These are phyloP conservation scores for Russula abietina DNA, from an alignment of 768 basidiomycete genomes.

Conservation along the genomic window DNA sequence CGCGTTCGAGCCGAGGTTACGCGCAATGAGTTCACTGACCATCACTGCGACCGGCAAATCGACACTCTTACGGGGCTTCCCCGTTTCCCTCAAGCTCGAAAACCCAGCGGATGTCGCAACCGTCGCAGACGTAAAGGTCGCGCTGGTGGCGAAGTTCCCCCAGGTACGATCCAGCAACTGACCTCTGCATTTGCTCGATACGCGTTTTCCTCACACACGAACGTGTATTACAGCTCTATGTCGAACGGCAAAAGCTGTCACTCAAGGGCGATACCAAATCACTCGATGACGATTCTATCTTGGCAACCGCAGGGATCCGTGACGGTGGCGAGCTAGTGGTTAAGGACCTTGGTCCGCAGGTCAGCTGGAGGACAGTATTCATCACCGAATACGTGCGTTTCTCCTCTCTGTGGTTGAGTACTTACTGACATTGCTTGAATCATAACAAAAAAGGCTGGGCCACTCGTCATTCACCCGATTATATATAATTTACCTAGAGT, in stretches of 20 bases:
- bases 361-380: constrained; percentile 86
- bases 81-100: constrained; percentile 45
- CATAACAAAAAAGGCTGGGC: constrained; percentile 55
- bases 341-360: constrained; percentile 89
- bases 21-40: constrained; percentile 45
- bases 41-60: constrained; percentile 45
- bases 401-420: background rate
- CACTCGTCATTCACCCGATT: constrained; percentile 82
- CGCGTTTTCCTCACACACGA: background rate
- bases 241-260: constrained; percentile 67
- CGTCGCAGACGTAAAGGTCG: constrained; percentile 61
- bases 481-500: constrained; percentile 65
- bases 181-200: background rate
- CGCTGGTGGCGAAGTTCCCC: constrained; percentile 52
- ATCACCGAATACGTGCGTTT: constrained; percentile 86
- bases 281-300: constrained; percentile 55
- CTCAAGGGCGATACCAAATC: constrained; percentile 55
- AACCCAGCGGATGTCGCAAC: constrained; percentile 46
- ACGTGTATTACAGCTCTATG: constrained; percentile 50
- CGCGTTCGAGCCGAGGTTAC: background rate
- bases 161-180: constrained; percentile 33
- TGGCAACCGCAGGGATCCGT: constrained; percentile 51
- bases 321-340: constrained; percentile 63
- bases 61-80: constrained; percentile 45
- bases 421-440: background rate